phyloP scores from a whole-genome alignment of 768 basidiomycete genomes.

The Pleurotus ostreatus region DNA sequence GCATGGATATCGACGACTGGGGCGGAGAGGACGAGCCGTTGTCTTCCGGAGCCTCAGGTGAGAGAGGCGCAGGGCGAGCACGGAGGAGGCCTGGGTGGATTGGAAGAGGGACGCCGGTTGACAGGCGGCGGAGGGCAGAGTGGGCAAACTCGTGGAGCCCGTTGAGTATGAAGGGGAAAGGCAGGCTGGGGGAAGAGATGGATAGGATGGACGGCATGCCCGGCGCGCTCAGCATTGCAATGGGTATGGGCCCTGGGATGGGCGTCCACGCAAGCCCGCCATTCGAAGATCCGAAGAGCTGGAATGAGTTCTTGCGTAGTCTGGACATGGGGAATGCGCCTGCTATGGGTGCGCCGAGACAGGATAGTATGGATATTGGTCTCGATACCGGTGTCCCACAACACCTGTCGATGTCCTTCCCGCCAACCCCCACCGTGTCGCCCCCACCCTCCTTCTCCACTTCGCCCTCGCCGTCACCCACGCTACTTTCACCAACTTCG shows the following conservation, averaged over 20 bases:
- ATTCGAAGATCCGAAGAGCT: background rate
- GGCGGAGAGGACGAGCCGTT: background rate
- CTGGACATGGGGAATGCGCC: background rate
- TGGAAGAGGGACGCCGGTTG: constrained; percentile 1
- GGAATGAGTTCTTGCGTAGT: constrained; percentile 5
- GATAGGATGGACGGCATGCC: constrained; percentile 4
- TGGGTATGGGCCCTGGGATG: background rate
- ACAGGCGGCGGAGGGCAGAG: background rate
- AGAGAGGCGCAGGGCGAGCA: background rate
- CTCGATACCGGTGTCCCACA: background rate
- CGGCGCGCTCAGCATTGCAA: background rate
- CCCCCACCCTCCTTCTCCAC: background rate
- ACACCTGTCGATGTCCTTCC: background rate
- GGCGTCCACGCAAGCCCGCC: background rate
- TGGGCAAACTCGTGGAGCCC: constrained; percentile 1
- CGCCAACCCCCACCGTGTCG: background rate
- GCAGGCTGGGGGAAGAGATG: constrained; percentile 1
- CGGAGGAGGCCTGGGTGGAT: constrained; percentile 1
- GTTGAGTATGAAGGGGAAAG: background rate
- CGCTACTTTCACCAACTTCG: background rate
- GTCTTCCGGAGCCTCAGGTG: background rate
- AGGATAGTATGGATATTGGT: background rate
- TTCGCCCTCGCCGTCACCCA: background rate
- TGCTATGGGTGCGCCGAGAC: background rate
- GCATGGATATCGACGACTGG: constrained; percentile 6